Base-by-base conservation (phyloP, 73 alveolate genomes). In the Symbiodinium pilosum region DNA sequence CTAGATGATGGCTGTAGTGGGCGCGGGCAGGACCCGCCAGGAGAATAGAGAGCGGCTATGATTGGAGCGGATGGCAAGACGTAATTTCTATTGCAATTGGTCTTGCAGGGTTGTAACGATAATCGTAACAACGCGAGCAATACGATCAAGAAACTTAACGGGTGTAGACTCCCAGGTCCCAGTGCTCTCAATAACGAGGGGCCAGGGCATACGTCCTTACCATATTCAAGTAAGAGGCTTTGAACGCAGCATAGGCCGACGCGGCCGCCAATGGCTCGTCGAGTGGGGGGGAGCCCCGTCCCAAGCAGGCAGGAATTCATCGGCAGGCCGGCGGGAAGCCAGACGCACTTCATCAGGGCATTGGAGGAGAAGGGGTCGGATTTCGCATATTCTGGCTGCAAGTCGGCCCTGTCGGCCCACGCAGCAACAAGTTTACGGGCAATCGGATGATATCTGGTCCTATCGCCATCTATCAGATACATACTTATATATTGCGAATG, bases 241-340 rank as follows among this genome's bases (percentile, higher is more conserved):
- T 83, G 59, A 81, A n/a, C 4, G 41, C 52, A 21, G 59, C 88
- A 36, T 83, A 83, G 71, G 71, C 41, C 26, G 91, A 52, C 8
- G 91, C 91, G 7, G 91, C 91, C 8, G 71, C 91, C 87, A 81
- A 26, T 2, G 30, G 68, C 26, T 42, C 41, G 91, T 42, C 91
- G 43, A 83, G 40, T 30, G 69, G 69, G 43, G 91, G 24, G 91
- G 91, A 43, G 69, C 1, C 42, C 91, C 91, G 3, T 42, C 69
- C 41, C 42, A 83, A 42, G 69, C 41, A 42, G 91, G 91, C 41
- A 83, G 69, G 69, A 21, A 83, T 12, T 41, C 41, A 30, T 83
- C 91, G 32, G 69, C 91, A 4, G 91, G 69, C 69, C 69, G 69
- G 42, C 91, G 91, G 20, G 30, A 26, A 2, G 38, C 43, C 18